These are phyloP conservation scores for Ilyonectria destructans DNA, from an alignment of 2,329 filamentous ascomycete species.

Conservation along the genomic window DNA sequence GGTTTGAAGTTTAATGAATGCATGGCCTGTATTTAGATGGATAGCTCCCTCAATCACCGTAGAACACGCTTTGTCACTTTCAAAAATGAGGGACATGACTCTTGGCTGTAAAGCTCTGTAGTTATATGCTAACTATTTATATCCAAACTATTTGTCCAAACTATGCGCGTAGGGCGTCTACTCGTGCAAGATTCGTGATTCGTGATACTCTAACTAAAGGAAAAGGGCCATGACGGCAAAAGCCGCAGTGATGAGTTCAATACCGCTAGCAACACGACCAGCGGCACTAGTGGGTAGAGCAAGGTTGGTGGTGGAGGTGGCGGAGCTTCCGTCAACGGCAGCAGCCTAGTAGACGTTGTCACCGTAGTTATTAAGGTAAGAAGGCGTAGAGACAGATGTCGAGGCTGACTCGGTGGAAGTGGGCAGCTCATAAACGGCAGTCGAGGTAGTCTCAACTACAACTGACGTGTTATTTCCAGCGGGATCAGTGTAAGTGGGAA, in stretches of 20 bases:
- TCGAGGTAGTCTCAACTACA: slow-evolving; percentile 3
- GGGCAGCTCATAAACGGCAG: too few species aligned
- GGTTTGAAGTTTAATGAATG: too few species aligned
- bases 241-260: slow-evolving; percentile 12
- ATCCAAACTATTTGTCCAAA: background rate
- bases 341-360: too few species aligned
- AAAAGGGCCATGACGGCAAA: slow-evolving; percentile 16
- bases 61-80: too few species aligned
- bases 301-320: slow-evolving; percentile 28
- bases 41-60: too few species aligned
- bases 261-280: slow-evolving; percentile 36
- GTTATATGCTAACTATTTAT: background rate
- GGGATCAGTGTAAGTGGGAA: background rate
- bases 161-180: background rate
- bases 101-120: background rate
- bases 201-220: slow-evolving; percentile 14
- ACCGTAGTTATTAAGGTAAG: too few species aligned
- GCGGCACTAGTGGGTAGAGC: slow-evolving; percentile 45
- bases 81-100: too few species aligned
- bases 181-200: background rate
- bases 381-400: too few species aligned
- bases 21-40: too few species aligned
- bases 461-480: background rate
- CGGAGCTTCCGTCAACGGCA: background rate
- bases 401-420: too few species aligned